Evolutionary conservation across 1,139 yeast genomes (phyloP), one percentile per base, ranked within the genome.

Genomic region (Arxiozyma bovina): DNA sequence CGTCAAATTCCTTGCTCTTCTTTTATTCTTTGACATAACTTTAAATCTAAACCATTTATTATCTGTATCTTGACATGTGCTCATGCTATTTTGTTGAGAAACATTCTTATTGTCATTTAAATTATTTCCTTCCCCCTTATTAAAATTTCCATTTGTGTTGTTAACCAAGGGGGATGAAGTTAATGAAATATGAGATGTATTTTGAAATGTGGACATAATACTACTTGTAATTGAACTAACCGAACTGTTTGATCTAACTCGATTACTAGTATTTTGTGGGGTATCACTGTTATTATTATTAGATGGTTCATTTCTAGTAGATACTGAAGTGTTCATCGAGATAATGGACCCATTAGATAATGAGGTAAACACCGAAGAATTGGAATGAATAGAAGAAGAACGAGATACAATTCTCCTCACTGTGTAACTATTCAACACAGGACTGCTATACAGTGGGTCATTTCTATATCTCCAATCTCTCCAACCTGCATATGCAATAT

Each of bases 381-480:
- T 50, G 1, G 67, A 63, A 46, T 57, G 53, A 20, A 62, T 55
- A 11, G 65, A 60, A 18, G 65, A 57, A 7, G 61, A 49, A 20
- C 63, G 56, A 23, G 68, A 64, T 4, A 53, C 56, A 1, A 58
- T 57, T 50, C 56, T 60, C 47, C 61, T 63, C 56, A 68, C 50
- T 15, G 64, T 66, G 51, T 64, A 66, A n/a, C 72, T 65, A 55
- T 67, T 70, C 52, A 71, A 53, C 50, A 69, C 54, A 5, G 67
- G 60, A 3, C 73, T 63, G 1, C 79, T 77, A 66, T 85, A 86
- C 34, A 86, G 67, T 1, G 91, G 87, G 66, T 85, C 89, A 49
- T 78, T 79, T 58, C 85, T 77, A 61, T 78, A 83, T 63, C 87
- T 84, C 95, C 96, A 87, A 68, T 88, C 96, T 64, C 96, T 77